Conservation (phyloP, 1,139 yeast species). For the Nematodospora anomalae region DNA sequence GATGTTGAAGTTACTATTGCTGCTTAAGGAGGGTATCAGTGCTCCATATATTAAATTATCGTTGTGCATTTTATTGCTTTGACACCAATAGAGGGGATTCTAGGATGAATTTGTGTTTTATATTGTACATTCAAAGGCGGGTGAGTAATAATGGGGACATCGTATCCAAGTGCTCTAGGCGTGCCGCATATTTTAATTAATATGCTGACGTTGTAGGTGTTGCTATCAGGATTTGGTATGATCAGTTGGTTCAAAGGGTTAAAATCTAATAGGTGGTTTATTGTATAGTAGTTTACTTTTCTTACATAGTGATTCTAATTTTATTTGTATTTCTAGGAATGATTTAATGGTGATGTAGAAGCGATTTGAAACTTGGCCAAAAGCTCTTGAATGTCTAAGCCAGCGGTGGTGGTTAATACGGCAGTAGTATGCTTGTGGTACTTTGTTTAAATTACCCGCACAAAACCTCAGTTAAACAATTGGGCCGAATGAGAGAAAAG, state of each 20-base stretch:
- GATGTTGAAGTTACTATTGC: conserved; percentile 45
- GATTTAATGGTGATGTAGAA: no score
- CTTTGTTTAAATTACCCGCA: no score
- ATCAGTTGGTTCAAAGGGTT: conserved; percentile 10
- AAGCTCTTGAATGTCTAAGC: no score
- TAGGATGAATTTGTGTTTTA: background rate
- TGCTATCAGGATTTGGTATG: conserved; percentile 58
- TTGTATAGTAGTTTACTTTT: background rate
- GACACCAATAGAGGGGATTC: conserved; percentile 4
- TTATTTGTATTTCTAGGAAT: background rate
- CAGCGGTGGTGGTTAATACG: no score
- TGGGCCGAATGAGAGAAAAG: no score
- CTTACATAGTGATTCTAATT: background rate
- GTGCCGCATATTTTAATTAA: conserved; percentile 51
- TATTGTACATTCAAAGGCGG: background rate
- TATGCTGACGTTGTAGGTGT: conserved; percentile 61
- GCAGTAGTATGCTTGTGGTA: no score
- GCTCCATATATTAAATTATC: no score
- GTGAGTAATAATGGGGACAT: conserved; percentile 20
- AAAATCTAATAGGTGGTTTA: background rate
- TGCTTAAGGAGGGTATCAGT: conserved; percentile 25
- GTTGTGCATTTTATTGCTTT: conserved; percentile 3
- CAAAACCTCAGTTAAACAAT: no score
- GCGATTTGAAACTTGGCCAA: no score
- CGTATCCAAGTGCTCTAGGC: conserved; percentile 57